Evolutionary conservation across 495 filamentous ascomycete genomes (phyloP).

Genomic region (Pyrenopolyporus hunteri): DNA sequence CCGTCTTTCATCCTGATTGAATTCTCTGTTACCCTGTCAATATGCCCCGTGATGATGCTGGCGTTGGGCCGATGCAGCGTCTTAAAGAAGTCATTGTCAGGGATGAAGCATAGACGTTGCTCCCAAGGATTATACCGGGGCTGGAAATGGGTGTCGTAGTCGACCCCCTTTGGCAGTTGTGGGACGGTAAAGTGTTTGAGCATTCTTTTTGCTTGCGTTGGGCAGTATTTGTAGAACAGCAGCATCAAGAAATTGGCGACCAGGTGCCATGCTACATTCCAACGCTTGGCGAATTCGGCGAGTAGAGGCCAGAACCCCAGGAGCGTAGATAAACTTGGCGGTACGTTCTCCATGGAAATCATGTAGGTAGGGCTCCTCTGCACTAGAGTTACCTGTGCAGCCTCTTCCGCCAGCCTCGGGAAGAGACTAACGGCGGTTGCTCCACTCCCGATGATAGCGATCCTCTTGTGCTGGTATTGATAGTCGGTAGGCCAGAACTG

Average conservation of each 20-base stretch:
- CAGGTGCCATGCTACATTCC: constrained; percentile 18
- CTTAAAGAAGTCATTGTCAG: constrained; percentile 75
- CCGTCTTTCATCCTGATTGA: constrained; percentile 65
- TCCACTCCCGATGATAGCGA: constrained; percentile 63
- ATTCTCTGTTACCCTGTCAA: constrained; percentile 65
- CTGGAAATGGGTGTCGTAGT: constrained; percentile 70
- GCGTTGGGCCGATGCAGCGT: constrained; percentile 62
- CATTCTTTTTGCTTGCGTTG: constrained; percentile 54
- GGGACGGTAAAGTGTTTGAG: constrained; percentile 49
- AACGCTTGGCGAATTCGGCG: too few relatives aligned
- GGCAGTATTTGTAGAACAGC: constrained; percentile 63
- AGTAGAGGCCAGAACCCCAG: too few relatives aligned
- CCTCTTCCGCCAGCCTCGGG: constrained; percentile 56
- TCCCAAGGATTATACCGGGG: constrained; percentile 76
- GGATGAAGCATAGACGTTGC: constrained; percentile 74
- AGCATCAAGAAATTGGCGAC: constrained; percentile 15
- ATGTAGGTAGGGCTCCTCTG: constrained; percentile 66
- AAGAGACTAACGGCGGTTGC: constrained; percentile 64
- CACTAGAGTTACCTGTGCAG: constrained; percentile 60
- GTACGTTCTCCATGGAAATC: constrained; percentile 49
- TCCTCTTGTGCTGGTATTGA: constrained; percentile 56
- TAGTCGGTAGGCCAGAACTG: constrained; percentile 66
- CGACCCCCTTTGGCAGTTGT: constrained; percentile 61
- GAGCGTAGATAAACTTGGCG: too few relatives aligned
- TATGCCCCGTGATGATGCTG: constrained; percentile 69